Percentiles rank a stretch among this genome's conserved stretches.
Conservation (phyloP, 176 grass and related monocot species). For the Miscanthus lutarioriparius region DNA sequence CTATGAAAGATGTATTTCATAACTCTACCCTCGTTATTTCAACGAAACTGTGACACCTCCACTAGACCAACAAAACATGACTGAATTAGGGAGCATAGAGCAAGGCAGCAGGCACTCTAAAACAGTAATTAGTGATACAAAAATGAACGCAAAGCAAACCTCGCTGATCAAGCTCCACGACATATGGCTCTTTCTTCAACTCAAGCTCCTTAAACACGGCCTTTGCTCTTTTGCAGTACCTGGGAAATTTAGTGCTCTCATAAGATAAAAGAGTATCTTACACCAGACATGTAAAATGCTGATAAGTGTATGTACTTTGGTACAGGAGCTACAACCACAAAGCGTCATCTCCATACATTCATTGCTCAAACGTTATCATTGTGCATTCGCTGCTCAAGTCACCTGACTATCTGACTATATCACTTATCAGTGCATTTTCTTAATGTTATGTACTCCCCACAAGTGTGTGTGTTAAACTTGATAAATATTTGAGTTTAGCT, state of each 20-base stretch:
- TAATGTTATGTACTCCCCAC: neutral
- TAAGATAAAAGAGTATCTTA: constrained; percentile 16
- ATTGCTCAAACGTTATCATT: neutral
- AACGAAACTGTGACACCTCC: neutral
- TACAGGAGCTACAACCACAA: neutral
- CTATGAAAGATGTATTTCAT: neutral
- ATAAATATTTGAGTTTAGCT: constrained; percentile 14
- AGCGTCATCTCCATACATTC: neutral
- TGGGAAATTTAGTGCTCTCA: constrained; percentile 17
- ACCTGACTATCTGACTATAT: neutral
- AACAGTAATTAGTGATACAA: neutral
- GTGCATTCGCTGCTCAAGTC: neutral
- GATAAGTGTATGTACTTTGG: neutral
- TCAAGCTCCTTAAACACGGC: constrained; percentile 68
- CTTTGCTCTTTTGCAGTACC: constrained; percentile 70
- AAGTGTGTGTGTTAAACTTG: neutral
- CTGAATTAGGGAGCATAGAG: neutral
- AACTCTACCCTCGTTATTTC: neutral
- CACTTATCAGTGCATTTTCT: neutral
- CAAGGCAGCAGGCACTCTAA: no score
- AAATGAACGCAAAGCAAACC: constrained; percentile 41
- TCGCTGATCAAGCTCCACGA: constrained; percentile 71
- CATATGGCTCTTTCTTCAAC: constrained; percentile 58
- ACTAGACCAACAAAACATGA: neutral
- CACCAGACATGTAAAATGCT: neutral